Base-by-base conservation (phyloP, 1,284 basidiomycete species). In the Marasmius sp. region DNA sequence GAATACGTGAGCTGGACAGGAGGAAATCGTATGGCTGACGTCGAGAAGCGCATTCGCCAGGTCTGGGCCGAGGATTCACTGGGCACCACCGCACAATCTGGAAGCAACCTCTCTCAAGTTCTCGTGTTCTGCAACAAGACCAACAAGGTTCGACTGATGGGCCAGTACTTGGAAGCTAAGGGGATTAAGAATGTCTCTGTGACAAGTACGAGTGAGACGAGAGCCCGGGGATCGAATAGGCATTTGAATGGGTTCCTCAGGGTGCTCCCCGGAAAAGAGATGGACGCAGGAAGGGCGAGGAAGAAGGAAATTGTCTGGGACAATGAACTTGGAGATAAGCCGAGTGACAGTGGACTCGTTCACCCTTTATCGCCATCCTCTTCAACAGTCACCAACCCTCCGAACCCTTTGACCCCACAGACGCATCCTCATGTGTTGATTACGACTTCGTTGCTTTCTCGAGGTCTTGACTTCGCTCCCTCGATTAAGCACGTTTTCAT, bases 361-460 rank as follows among this genome's bases (percentile, higher is more conserved):
- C 27, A 27, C 27, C 27, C 27, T 27, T 5, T 5, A 27, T 27
- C 5, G 2, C 27, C 27, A 27, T 27, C 27, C 27, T 27, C 45
- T n/a, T 18, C 45, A 10, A 7, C n/a, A n/a, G 43, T 33, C 14
- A 34, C 38, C 18, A 16, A 39, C 6, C 34, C 52, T n/a, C 12
- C 52, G 6, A 34, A 39, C 18, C 48, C 10, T 48, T 61, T 7
- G 34, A 37, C 16, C 27, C 58, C 71, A 6, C 70, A 72, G 52
- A 64, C 70, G 6, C 68, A 72, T 0, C 86, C 91, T 14, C 83
- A 89, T 61, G 88, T 95, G 34, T 80, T 97, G 67, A 83, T 96
- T 61, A 95, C 94, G 27, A 97, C 94, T 0, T 95, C 94, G 10
- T 80, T 97, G 22, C 87, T 97, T 36, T 94, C 93, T n/a, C 86